Evolutionary conservation across 2,329 filamentous ascomycete species (phyloP), one percentile per base, ranked within the genome.

Genomic region (Ceratocystis harringtonii): DNA sequence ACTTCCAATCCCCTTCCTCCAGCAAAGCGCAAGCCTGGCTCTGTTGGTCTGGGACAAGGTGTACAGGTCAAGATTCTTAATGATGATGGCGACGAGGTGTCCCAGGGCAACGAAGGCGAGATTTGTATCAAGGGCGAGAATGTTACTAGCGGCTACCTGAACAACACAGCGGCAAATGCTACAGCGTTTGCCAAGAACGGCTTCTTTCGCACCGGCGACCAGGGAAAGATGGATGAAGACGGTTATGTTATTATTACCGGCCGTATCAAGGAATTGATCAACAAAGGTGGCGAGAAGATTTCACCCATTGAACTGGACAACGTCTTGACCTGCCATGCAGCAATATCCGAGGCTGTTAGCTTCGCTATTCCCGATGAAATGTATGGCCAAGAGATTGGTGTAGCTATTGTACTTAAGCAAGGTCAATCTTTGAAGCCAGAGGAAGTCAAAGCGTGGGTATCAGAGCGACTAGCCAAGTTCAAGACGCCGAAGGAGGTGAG

Each of bases 191-290:
- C 87, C 32, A 79, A 82, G 69, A 79, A 79, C n/a, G 87, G 89
- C 8, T 95, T 89, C 78, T 95, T 95, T 82, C 83, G 90, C 70
- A 95, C 90, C 0, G 90, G 90, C 5, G 90, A 95, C 72, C 89
- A 95, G 75, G 90, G 90, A 62, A 88, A 87, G 76, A 81, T 84
- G 73, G 90, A 95, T 71, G 77, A 83, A 66, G 88, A 94, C 70
- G 89, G 89, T 67, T 95, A 94, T 72, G 78, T 95, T 10, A 81
- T 89, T 72, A 92, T 95, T 75, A 95, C 90, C 0, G 90, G 90
- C n/a, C 81, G 90, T 64, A 95, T 95, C 77, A 95, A 95, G 80
- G 90, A 95, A 76, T 79, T 95, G 63, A 95, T 95, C 79, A 91
- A 91, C 76, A 92, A 92, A 76, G 89, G 88, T 65, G 90, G 90